phyloP scores from a whole-genome alignment of 805 yeast species.

The Suhomyces sp. region DNA sequence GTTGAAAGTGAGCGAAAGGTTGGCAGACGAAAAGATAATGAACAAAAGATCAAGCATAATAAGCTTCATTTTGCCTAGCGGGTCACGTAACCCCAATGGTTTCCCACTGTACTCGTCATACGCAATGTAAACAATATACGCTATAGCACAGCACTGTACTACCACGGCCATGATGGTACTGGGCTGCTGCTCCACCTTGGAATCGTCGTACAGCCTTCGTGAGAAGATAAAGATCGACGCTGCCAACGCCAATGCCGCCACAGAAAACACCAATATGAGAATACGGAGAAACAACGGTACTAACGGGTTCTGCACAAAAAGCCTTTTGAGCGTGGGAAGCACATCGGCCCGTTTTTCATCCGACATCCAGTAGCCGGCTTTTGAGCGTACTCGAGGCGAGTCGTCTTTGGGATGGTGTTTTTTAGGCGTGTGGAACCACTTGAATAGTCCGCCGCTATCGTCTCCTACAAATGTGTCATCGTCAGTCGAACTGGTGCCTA shows the following conservation, averaged over 20 bases:
- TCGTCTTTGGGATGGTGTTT: conserved; percentile 2
- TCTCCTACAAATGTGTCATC: conserved; percentile 20
- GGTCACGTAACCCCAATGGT: conserved; percentile 87
- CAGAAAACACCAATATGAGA: conserved; percentile 48
- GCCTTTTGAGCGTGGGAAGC: conserved; percentile 56
- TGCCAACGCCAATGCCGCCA: conserved; percentile 72
- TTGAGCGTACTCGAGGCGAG: conserved; percentile 37
- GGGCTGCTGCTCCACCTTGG: conserved; percentile 65
- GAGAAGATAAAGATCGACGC: conserved; percentile 49
- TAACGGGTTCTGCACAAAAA: conserved; percentile 72
- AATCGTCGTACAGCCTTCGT: conserved; percentile 28
- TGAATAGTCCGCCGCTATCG: not conserved
- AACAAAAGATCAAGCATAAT: conserved; percentile 80
- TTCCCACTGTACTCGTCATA: conserved; percentile 90
- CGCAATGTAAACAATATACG: conserved; percentile 76
- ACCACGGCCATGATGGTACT: conserved; percentile 90
- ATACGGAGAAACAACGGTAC: conserved; percentile 73
- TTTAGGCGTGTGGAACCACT: not conserved
- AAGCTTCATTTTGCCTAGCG: conserved; percentile 76
- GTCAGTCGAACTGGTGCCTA: conserved; percentile 33
- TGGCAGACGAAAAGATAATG: conserved; percentile 86
- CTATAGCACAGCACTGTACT: conserved; percentile 75
- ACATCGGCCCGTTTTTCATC: conserved; percentile 59
- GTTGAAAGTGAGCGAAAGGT: conserved; percentile 79
- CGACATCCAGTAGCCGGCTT: conserved; percentile 69